Conservation (phyloP, 1,284 basidiomycete genomes). For the Rhodotorula sp. region DNA sequence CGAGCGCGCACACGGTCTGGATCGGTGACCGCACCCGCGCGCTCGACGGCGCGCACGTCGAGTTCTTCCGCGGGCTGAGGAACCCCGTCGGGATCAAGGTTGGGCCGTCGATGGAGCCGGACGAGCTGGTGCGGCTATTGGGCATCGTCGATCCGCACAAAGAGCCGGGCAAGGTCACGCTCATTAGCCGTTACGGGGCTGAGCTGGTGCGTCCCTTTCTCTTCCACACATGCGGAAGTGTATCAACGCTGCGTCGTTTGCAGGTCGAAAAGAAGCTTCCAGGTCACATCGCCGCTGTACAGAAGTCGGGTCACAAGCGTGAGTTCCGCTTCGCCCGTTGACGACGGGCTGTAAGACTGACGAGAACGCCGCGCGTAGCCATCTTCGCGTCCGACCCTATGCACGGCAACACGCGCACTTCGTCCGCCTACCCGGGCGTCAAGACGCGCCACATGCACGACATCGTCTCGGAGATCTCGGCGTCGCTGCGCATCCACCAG, state of each 20-base stretch:
- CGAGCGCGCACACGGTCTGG: slow-evolving; percentile 63
- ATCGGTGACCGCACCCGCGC: slow-evolving; percentile 96
- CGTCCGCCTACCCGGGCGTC: slow-evolving; percentile 52
- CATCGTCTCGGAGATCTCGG: slow-evolving; percentile 82
- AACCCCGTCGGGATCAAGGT: slow-evolving; percentile 98
- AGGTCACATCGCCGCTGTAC: slow-evolving; percentile 79
- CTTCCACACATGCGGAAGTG: background rate
- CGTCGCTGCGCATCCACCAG: slow-evolving; percentile 77
- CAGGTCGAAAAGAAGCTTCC: slow-evolving; percentile 77
- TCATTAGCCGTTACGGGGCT: slow-evolving; percentile 93
- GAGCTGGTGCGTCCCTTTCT: slow-evolving; percentile 61
- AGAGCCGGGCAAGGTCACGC: slow-evolving; percentile 78
- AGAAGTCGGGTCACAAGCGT: slow-evolving; percentile 65
- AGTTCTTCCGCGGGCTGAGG: slow-evolving; percentile 66
- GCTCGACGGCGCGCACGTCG: slow-evolving; percentile 87
- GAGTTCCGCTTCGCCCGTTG: slow-evolving; percentile 49
- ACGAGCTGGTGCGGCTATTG: slow-evolving; percentile 77
- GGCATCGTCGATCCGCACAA: slow-evolving; percentile 83
- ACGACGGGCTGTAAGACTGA: background rate
- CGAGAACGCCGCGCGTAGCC: slow-evolving; percentile 55
- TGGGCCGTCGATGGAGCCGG: slow-evolving; percentile 78
- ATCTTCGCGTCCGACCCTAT: slow-evolving; percentile 96
- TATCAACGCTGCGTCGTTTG: background rate
- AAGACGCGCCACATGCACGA: slow-evolving; percentile 91
- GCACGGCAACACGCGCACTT: slow-evolving; percentile 82